Percentiles rank a stretch among this genome's conserved stretches.
Conservation (phyloP, 75 land plant species). For the Isoetes taiwanensis region DNA sequence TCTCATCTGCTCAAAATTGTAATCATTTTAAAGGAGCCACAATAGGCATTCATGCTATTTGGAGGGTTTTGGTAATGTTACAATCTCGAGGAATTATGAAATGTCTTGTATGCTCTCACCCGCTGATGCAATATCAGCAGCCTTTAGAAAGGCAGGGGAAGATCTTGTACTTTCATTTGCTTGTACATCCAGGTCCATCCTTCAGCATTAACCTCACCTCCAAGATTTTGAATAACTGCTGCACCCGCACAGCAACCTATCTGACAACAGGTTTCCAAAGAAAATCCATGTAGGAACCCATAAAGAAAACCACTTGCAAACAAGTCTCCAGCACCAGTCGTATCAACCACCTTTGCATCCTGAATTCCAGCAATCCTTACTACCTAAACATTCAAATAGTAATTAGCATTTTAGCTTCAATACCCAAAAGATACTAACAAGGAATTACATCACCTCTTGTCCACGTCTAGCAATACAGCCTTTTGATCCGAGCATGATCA, state of each 20-base stretch:
- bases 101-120: too few species aligned
- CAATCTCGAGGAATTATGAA: too few species aligned
- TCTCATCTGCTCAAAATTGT: too few species aligned
- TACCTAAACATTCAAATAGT: constrained; percentile 20
- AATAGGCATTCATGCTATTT: too few species aligned
- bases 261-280: constrained; percentile 76
- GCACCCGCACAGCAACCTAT: constrained; percentile 85
- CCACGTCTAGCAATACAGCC: constrained; percentile 87
- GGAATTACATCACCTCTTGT: constrained; percentile 41
- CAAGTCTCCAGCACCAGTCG: constrained; percentile 92
- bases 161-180: constrained; percentile 51
- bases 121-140: too few species aligned
- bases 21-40: too few species aligned
- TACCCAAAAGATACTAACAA: background rate
- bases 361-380: constrained; percentile 62
- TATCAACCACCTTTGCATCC: constrained; percentile 48
- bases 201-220: constrained; percentile 75
- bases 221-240: constrained; percentile 63
- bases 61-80: too few species aligned
- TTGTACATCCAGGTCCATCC: constrained; percentile 77
- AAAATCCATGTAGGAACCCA: constrained; percentile 62
- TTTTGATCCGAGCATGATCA: constrained; percentile 70
- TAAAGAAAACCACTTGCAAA: constrained; percentile 91
- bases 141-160: too few species aligned
- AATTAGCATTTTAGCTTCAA: background rate